phyloP scores from a whole-genome alignment of 2,329 filamentous ascomycete species.

The Cadophora sp. region DNA sequence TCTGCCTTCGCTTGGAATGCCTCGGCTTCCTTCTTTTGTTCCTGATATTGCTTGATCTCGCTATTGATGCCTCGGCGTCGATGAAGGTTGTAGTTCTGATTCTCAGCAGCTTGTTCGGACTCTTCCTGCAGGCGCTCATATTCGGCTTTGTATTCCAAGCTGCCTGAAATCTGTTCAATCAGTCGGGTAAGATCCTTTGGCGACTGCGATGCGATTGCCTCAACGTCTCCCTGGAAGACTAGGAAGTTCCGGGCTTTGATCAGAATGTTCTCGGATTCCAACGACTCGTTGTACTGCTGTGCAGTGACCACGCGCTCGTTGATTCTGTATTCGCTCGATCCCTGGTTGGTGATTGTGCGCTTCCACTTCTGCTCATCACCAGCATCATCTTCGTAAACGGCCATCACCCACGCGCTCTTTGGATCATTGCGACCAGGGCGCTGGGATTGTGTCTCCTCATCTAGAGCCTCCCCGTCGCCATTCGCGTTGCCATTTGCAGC shows the following conservation, averaged over 20 bases:
- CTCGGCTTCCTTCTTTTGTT: conserved; percentile 95
- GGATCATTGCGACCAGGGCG: conserved; percentile 80
- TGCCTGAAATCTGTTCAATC: conserved; percentile 97
- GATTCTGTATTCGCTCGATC: conserved; percentile 94
- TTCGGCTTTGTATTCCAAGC: conserved; percentile 90
- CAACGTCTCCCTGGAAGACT: conserved; percentile 97
- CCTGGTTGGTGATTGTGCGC: conserved; percentile 86
- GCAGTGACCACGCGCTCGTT: conserved; percentile 90
- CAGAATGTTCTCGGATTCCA: conserved; percentile 93
- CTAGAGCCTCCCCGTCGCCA: conserved; percentile 61
- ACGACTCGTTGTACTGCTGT: conserved; percentile 89
- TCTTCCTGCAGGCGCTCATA: conserved; percentile 91
- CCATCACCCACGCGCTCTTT: conserved; percentile 98
- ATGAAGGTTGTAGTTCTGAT: conserved; percentile 87
- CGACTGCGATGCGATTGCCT: conserved; percentile 94
- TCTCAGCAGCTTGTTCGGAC: conserved; percentile 84
- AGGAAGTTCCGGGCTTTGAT: conserved; percentile 98
- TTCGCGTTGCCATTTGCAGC: conserved; percentile 66
- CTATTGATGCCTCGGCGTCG: conserved; percentile 93
- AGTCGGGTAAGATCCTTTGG: conserved; percentile 91
- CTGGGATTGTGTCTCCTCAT: conserved; percentile 66
- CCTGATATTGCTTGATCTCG: conserved; percentile 96
- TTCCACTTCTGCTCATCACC: conserved; percentile 97
- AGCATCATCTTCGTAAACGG: conserved; percentile 96
- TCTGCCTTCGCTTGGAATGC: conserved; percentile 90